Percentiles rank a stretch among this genome's conserved stretches.
phyloP scores from a whole-genome alignment of 129 eudicot species.

The Pittosporum tobira region DNA sequence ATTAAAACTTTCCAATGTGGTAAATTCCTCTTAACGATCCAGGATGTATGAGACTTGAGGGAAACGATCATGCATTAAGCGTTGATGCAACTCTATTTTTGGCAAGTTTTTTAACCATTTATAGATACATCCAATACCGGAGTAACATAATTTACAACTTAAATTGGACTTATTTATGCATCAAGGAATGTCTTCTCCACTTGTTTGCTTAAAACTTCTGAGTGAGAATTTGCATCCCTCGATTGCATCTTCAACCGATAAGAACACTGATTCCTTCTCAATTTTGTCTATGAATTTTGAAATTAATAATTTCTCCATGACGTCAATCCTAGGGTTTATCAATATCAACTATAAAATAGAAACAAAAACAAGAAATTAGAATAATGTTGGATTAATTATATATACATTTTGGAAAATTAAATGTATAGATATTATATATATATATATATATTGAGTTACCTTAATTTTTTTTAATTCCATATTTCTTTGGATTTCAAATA shows the following conservation, averaged over 20 bases:
- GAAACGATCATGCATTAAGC: no score
- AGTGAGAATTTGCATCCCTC: conserved; percentile 50
- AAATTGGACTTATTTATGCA: no score
- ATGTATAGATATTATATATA: neutral
- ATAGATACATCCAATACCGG: no score
- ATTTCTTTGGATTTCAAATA: conserved; percentile 43
- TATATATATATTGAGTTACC: conserved; percentile 21
- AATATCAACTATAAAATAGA: conserved; percentile 37
- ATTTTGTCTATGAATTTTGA: conserved; percentile 55
- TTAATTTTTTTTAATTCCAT: conserved; percentile 47
- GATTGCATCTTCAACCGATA: conserved; percentile 72
- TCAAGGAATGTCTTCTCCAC: neutral
- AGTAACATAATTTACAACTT: no score
- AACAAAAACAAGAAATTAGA: no score
- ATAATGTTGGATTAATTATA: no score
- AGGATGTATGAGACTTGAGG: no score
- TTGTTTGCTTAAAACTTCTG: conserved; percentile 10
- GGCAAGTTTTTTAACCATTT: no score
- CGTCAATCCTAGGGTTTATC: conserved; percentile 73
- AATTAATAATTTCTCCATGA: conserved; percentile 66
- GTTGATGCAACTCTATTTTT: no score
- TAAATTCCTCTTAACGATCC: no score
- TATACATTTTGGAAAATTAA: neutral
- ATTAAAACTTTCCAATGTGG: no score
- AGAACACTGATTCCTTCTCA: conserved; percentile 54